Evolutionary conservation across 202 grass and related monocot species (phyloP).

Genomic region (Panicum hallii): DNA sequence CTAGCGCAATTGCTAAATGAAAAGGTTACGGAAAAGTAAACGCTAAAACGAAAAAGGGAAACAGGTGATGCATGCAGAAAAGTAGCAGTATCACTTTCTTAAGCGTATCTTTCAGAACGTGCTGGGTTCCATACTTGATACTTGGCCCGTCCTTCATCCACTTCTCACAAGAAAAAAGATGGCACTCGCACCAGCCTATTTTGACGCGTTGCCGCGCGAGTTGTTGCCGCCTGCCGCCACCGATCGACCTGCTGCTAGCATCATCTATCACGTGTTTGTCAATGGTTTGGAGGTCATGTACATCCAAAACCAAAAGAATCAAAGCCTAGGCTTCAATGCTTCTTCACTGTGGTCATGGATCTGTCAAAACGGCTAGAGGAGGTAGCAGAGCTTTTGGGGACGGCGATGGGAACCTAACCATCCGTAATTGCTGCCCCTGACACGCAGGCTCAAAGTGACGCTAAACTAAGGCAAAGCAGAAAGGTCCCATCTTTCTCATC

Average conservation of each 20-base stretch:
- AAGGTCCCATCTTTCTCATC: slow-evolving; percentile 15
- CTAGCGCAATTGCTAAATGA: no score
- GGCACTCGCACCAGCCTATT: neutral
- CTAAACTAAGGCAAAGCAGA: neutral
- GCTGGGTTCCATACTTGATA: neutral
- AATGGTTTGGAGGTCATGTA: slow-evolving; percentile 19
- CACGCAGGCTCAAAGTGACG: neutral
- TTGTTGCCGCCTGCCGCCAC: neutral
- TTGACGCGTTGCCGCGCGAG: neutral
- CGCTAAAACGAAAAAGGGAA: no score
- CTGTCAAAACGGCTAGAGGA: slow-evolving; percentile 34
- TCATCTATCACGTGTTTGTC: slow-evolving; percentile 35
- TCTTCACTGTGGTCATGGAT: neutral
- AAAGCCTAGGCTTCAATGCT: neutral
- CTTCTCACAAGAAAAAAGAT: neutral
- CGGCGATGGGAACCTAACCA: slow-evolving; percentile 44
- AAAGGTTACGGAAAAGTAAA: neutral
- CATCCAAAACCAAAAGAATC: slow-evolving; percentile 1
- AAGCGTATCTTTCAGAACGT: slow-evolving; percentile 8
- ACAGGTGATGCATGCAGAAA: neutral
- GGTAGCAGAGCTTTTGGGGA: slow-evolving; percentile 31
- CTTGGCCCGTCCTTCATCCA: neutral
- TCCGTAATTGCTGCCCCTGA: slow-evolving; percentile 25
- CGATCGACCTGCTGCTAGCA: slow-evolving; percentile 12
- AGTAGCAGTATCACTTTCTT: neutral